Percentiles rank a stretch among this genome's conserved stretches.
Conservation (phyloP, 352 stramenopile genomes). For the Phytophthora ohioensis region DNA sequence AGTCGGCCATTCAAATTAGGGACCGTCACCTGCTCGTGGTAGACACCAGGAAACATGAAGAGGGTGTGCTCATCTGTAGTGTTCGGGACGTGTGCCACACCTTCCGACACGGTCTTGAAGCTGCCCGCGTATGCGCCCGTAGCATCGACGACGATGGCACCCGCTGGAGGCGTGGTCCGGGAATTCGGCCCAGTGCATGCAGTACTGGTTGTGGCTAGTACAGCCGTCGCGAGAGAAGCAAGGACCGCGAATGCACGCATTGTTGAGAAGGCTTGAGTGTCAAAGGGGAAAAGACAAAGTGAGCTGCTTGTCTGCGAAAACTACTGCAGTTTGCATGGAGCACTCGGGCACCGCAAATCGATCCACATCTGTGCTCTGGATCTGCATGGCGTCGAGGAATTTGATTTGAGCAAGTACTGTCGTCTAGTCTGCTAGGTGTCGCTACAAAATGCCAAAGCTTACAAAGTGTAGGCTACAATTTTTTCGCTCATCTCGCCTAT, state of each 20-base stretch:
- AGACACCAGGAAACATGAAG: conserved; percentile 26
- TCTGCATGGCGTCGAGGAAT: no score
- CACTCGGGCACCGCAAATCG: no score
- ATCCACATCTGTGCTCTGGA: no score
- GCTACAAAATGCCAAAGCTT: no score
- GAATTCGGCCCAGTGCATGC: conserved; percentile 19
- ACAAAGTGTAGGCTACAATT: no score
- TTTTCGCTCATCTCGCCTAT: no score
- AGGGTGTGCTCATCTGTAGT: conserved; percentile 24
- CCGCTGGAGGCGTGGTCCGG: conserved; percentile 2
- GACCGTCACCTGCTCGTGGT: conserved; percentile 24
- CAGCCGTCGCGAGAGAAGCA: conserved; percentile 1
- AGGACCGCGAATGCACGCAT: conserved; percentile 16
- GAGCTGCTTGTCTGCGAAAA: neutral
- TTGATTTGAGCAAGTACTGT: no score
- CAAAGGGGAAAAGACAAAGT: conserved; percentile 17
- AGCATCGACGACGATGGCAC: conserved; percentile 22
- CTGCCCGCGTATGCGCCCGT: conserved; percentile 15
- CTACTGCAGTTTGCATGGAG: no score
- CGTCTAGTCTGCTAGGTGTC: no score
- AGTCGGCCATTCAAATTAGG: conserved; percentile 18
- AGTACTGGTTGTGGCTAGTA: neutral
- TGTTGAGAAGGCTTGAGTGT: conserved; percentile 4
- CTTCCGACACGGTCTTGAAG: conserved; percentile 20
- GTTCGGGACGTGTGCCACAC: conserved; percentile 23